These are phyloP conservation scores for Gaultheria prostrata DNA, from an alignment of 148 eudicot genomes.

Conservation along the genomic window DNA sequence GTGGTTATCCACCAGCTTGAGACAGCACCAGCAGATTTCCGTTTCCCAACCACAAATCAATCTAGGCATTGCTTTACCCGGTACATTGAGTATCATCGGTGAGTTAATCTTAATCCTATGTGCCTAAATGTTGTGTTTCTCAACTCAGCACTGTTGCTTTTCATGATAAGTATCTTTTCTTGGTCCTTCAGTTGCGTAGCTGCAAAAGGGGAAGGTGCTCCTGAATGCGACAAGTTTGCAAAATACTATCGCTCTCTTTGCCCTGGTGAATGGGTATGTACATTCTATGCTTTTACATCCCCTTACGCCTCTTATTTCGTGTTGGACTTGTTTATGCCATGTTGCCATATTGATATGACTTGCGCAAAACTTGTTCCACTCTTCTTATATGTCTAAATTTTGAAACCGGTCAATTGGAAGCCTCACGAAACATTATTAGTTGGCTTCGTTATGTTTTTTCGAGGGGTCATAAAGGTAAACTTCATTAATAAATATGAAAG, in stretches of 20 bases:
- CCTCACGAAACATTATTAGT: not conserved
- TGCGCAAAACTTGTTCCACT: not conserved
- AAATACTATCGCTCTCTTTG: conserved; percentile 60
- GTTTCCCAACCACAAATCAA: conserved; percentile 97
- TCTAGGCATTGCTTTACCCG: conserved; percentile 94
- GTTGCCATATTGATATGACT: not conserved
- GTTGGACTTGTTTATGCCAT: not conserved
- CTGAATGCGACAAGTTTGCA: conserved; percentile 55
- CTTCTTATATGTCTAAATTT: not conserved
- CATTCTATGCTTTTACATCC: not conserved
- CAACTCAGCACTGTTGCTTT: not conserved
- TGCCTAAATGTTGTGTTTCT: not conserved
- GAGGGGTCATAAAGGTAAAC: not conserved
- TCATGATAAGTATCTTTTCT: not conserved
- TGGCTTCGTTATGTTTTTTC: not conserved
- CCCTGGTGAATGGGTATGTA: conserved; percentile 61
- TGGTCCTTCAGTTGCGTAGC: conserved; percentile 40
- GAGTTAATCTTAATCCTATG: conserved; percentile 18
- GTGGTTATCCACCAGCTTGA: conserved; percentile 47
- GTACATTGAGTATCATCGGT: conserved; percentile 90
- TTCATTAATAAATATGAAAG: not conserved
- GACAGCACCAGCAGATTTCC: conserved; percentile 94
- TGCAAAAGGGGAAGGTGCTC: conserved; percentile 55
- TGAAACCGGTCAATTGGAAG: not conserved
- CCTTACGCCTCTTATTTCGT: not conserved